Conservation (phyloP, 805 yeast species). For the Wickerhamiella lipophila region DNA sequence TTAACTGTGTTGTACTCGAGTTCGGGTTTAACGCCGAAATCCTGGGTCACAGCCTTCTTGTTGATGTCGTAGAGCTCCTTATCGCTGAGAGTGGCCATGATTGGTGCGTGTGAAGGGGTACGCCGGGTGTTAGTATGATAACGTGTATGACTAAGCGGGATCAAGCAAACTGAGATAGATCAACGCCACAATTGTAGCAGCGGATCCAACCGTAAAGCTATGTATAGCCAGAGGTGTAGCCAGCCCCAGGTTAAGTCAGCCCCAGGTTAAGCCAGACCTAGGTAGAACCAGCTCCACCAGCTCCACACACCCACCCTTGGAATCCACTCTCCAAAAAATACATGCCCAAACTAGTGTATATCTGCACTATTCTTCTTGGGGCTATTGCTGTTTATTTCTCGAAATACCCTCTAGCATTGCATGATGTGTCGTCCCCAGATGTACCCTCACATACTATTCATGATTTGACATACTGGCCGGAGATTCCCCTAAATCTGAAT, state of each 20-base stretch:
- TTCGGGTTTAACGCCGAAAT: slow-evolving; percentile 85
- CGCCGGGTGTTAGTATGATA: not conserved
- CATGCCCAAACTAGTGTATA: not conserved
- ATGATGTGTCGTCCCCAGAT: not conserved
- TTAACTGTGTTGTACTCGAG: slow-evolving; percentile 90
- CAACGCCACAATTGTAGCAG: too few relatives aligned
- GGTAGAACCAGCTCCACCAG: too few relatives aligned
- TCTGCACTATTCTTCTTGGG: not conserved
- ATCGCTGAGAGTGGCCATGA: slow-evolving; percentile 22
- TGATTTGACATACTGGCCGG: slow-evolving; percentile 23
- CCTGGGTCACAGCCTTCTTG: slow-evolving; percentile 83
- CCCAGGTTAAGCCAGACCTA: too few relatives aligned
- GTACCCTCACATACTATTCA: slow-evolving; percentile 5
- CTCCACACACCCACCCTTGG: too few relatives aligned
- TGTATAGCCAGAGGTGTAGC: too few relatives aligned
- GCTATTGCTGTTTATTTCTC: not conserved
- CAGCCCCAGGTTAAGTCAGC: too few relatives aligned
- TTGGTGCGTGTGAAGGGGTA: slow-evolving; percentile 7
- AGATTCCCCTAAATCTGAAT: slow-evolving; percentile 13
- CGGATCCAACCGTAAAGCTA: too few relatives aligned
- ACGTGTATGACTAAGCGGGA: not conserved
- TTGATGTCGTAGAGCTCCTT: slow-evolving; percentile 49
- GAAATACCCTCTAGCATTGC: not conserved
- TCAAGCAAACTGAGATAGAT: too few relatives aligned
- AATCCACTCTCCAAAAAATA: too few relatives aligned